Conservation (phyloP, 148 eudicot genomes). For the Spergularia bocconei region DNA sequence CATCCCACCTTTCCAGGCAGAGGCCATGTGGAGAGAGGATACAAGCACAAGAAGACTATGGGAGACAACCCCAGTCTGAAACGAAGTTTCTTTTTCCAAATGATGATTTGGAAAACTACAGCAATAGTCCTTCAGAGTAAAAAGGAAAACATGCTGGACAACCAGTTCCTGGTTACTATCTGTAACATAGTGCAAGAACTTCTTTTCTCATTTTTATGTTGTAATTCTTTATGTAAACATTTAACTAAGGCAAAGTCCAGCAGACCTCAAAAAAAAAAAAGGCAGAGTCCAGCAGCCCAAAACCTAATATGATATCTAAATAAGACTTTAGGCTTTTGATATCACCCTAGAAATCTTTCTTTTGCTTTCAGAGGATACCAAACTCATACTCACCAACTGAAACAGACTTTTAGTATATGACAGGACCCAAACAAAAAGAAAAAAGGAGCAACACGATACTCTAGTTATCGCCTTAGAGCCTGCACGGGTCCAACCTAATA, state of each 20-base stretch:
- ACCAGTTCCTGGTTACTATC: background rate
- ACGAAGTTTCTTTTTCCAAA: background rate
- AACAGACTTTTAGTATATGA: background rate
- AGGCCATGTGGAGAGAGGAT: background rate
- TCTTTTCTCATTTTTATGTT: background rate
- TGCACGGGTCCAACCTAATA: background rate
- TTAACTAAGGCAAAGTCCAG: background rate
- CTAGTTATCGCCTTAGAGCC: no score
- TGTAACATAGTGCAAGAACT: background rate
- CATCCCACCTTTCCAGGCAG: background rate
- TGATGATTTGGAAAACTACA: background rate
- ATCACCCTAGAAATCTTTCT: background rate
- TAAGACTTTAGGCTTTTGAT: background rate
- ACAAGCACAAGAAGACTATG: background rate
- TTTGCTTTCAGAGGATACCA: no score
- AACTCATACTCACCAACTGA: no score
- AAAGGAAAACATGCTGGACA: conserved; percentile 1
- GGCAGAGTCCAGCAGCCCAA: conserved; percentile 2
- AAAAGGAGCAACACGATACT: no score
- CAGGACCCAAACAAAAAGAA: no score
- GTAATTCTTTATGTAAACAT: background rate
- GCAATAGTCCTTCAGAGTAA: background rate
- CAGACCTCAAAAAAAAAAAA: background rate
- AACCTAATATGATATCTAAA: background rate
- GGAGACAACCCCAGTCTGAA: background rate